These are phyloP conservation scores for Chlorella sp. DNA, from an alignment of 139 green algal genomes.

Conservation along the genomic window DNA sequence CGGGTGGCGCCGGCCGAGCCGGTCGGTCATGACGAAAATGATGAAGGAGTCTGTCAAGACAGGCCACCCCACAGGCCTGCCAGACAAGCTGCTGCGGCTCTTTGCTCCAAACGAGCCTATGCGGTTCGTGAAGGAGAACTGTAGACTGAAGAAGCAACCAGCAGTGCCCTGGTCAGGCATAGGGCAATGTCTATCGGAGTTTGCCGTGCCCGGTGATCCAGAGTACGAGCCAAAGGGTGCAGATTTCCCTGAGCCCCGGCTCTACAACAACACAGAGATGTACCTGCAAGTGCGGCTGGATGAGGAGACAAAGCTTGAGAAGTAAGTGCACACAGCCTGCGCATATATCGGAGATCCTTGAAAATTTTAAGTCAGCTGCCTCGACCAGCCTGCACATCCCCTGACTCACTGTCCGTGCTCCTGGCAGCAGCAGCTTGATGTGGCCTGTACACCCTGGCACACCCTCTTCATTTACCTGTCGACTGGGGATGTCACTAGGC, in stretches of 20 bases:
- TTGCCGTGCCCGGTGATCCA: constrained; percentile 56
- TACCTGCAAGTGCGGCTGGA: constrained; percentile 57
- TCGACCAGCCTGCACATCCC: too few species aligned
- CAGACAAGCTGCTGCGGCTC: constrained; percentile 61
- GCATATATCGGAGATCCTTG: background rate
- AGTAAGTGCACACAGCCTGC: constrained; percentile 30
- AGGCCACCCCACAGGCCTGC: constrained; percentile 68
- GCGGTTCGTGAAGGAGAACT: constrained; percentile 1
- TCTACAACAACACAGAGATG: constrained; percentile 70
- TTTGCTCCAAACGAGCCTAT: constrained; percentile 51
- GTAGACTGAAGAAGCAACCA: constrained; percentile 37
- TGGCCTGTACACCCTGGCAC: too few species aligned
- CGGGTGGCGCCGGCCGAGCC: too few species aligned
- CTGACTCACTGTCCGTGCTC: too few species aligned
- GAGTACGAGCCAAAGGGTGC: constrained; percentile 70
- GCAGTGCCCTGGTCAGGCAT: constrained; percentile 55
- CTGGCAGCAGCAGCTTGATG: too few species aligned
- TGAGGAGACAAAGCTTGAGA: constrained; percentile 61
- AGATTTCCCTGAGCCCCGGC: constrained; percentile 19
- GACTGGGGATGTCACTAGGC: too few species aligned
- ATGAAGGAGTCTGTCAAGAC: constrained; percentile 48
- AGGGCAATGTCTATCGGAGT: constrained; percentile 47
- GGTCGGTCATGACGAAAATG: background rate
- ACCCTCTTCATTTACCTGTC: too few species aligned
- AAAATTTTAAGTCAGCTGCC: background rate